A percentile compares a stretch with the other conserved stretches of the same genome.
phyloP scores from a whole-genome alignment of 1,284 basidiomycete genomes.

The Pseudozyma sp. region DNA sequence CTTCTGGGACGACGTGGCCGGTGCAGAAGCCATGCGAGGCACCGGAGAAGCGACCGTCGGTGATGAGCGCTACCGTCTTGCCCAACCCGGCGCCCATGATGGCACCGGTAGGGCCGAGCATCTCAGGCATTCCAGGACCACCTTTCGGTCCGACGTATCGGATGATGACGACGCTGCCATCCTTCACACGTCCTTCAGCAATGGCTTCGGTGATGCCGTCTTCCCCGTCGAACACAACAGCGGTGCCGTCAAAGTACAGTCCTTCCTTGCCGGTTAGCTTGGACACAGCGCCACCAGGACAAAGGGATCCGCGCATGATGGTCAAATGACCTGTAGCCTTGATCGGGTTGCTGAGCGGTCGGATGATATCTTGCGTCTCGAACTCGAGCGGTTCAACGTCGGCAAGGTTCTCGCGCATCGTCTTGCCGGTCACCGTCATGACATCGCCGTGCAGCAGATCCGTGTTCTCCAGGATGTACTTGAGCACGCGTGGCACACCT shows the following conservation, averaged over 20 bases:
- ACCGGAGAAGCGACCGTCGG: conserved; percentile 95
- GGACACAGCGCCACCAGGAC: conserved; percentile 87
- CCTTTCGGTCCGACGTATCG: conserved; percentile 90
- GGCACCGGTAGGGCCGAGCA: conserved; percentile 76
- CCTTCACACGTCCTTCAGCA: conserved; percentile 83
- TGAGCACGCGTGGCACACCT: conserved; percentile 72
- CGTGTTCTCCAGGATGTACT: conserved; percentile 80
- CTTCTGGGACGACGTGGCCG: conserved; percentile 92
- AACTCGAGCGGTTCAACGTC: conserved; percentile 79
- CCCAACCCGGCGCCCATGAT: conserved; percentile 85
- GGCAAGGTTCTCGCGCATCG: conserved; percentile 87
- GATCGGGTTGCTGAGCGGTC: conserved; percentile 85
- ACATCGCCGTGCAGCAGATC: conserved; percentile 82
- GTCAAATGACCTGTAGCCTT: conserved; percentile 88
- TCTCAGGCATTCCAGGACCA: conserved; percentile 94
- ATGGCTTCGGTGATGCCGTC: conserved; percentile 86
- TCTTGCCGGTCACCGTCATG: conserved; percentile 86
- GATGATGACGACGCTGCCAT: conserved; percentile 88
- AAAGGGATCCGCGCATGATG: conserved; percentile 90
- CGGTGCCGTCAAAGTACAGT: conserved; percentile 79
- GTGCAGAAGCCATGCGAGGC: conserved; percentile 80
- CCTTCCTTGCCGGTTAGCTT: conserved; percentile 98
- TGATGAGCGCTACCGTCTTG: conserved; percentile 89
- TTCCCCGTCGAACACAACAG: conserved; percentile 80
- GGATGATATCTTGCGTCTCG: conserved; percentile 77